Percentiles rank a stretch among this genome's conserved stretches.
Conservation (phyloP, 768 basidiomycete genomes). For the Auriculariales sp. region DNA sequence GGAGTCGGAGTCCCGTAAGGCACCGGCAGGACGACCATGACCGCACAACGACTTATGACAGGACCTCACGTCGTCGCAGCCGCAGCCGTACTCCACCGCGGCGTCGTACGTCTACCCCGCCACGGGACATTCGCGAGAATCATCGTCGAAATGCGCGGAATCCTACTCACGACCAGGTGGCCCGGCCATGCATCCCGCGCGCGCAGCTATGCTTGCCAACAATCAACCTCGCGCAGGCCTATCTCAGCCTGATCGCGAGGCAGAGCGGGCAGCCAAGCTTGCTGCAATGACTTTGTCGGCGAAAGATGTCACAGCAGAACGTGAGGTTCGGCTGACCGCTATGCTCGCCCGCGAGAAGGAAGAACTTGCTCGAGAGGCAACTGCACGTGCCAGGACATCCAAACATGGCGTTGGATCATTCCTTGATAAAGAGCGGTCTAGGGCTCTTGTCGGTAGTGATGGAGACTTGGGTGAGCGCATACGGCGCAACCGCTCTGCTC, state of each 20-base stretch:
- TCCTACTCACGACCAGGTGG: constrained; percentile 3
- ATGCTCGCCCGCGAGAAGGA: constrained; percentile 66
- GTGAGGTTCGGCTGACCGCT: constrained; percentile 54
- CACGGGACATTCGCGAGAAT: constrained; percentile 16
- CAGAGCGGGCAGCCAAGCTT: constrained; percentile 68
- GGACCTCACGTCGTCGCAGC: constrained; percentile 14
- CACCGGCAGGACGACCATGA: constrained; percentile 16
- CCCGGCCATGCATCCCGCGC: not conserved
- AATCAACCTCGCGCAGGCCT: constrained; percentile 11
- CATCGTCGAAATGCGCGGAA: constrained; percentile 5
- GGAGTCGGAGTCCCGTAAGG: constrained; percentile 8
- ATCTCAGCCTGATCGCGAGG: constrained; percentile 12
- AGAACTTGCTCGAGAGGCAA: constrained; percentile 59
- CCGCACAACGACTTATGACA: constrained; percentile 14
- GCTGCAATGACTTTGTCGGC: constrained; percentile 82
- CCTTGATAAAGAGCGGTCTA: constrained; percentile 54
- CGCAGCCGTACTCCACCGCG: constrained; percentile 14
- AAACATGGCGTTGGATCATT: constrained; percentile 72
- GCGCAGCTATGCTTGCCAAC: constrained; percentile 9
- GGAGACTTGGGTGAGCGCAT: not conserved
- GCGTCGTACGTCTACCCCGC: constrained; percentile 20
- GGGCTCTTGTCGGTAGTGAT: not conserved
- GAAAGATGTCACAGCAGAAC: constrained; percentile 43
- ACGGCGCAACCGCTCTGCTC: not conserved
- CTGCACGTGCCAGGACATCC: constrained; percentile 29